Conservation (phyloP, 495 filamentous ascomycete species). For the Penicillium cinerascens region DNA sequence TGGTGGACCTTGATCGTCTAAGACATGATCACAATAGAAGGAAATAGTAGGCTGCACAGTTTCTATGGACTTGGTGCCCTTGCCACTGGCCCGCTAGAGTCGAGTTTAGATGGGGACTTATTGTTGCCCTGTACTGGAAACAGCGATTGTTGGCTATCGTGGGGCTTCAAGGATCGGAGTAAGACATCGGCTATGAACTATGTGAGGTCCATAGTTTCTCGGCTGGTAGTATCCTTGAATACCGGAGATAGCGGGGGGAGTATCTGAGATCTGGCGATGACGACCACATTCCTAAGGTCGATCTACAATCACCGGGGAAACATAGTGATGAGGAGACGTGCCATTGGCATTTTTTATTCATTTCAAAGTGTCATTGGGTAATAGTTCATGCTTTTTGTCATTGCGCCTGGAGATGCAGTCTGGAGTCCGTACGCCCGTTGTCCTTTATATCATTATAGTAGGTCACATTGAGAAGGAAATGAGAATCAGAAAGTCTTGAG, state of each 20-base stretch:
- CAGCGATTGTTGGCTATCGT: no score
- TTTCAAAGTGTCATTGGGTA: not conserved
- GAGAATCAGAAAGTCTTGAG: not conserved
- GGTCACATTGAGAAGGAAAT: slow-evolving; percentile 3
- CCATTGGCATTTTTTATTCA: slow-evolving; percentile 5
- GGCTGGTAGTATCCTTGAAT: not conserved
- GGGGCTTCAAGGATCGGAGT: no score
- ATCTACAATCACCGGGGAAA: slow-evolving; percentile 2
- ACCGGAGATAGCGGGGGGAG: not conserved
- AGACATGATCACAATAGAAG: slow-evolving; percentile 2
- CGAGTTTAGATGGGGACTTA: not conserved
- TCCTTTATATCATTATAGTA: slow-evolving; percentile 12
- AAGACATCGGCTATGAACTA: not conserved
- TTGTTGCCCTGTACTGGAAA: no score
- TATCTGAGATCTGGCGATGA: not conserved
- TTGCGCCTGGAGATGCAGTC: slow-evolving; percentile 7
- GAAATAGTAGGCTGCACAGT: not conserved
- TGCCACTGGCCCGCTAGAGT: not conserved
- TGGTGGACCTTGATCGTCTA: not conserved
- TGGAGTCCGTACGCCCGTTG: slow-evolving; percentile 5
- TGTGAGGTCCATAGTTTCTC: not conserved
- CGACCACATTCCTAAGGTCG: not conserved
- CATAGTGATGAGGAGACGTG: not conserved
- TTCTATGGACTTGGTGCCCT: not conserved
- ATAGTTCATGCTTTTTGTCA: slow-evolving; percentile 5